These are phyloP conservation scores for Gnaphalium uliginosum DNA, from an alignment of 129 eudicot species.

Conservation along the genomic window DNA sequence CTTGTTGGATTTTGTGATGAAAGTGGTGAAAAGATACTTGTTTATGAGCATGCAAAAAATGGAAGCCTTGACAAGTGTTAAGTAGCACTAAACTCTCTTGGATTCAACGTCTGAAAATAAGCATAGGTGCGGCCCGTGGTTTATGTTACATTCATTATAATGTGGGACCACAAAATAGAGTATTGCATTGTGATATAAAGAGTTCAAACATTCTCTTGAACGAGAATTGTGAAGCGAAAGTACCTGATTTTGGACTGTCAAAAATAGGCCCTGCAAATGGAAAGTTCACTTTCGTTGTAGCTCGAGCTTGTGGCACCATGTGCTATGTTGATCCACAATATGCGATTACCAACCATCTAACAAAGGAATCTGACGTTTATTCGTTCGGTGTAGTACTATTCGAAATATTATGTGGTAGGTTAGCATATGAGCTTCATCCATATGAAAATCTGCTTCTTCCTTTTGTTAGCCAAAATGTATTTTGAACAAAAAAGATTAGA, in stretches of 20 bases:
- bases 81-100: neutral
- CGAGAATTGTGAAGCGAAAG: neutral
- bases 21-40: neutral
- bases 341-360: neutral
- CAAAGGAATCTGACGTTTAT: neutral
- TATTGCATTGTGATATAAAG: neutral
- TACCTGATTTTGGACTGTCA: slow-evolving; percentile 1
- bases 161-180: neutral
- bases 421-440: too few relatives aligned
- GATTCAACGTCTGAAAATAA: neutral
- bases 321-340: neutral
- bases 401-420: neutral
- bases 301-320: neutral
- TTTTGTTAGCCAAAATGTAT: neutral
- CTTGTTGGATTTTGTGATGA: neutral
- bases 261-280: neutral
- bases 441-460: neutral
- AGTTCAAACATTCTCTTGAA: neutral
- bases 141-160: neutral
- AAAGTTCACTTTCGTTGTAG: neutral
- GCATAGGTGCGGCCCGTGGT: neutral
- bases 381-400: neutral
- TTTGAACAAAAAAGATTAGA: neutral
- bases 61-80: neutral
- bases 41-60: neutral